Evolutionary conservation across 176 grass and related monocot genomes (phyloP).

Genomic region (Eleusine coracana): DNA sequence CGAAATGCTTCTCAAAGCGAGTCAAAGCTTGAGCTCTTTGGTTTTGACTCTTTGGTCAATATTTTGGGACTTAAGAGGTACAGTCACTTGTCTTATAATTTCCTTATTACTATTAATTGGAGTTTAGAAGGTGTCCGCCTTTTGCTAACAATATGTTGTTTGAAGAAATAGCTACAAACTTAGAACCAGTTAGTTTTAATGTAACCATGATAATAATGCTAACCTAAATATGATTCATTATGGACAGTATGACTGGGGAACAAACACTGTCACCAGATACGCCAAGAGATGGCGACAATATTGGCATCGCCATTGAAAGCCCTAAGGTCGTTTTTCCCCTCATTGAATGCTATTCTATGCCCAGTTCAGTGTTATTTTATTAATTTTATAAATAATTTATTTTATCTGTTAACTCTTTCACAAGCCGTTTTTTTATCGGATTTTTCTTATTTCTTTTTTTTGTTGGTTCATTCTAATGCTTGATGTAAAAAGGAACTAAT

Average conservation of each 20-base stretch:
- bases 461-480: background rate
- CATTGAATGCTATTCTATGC: background rate
- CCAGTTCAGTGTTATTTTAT: background rate
- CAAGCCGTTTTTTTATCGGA: background rate
- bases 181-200: background rate
- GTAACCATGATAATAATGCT: constrained; percentile 6
- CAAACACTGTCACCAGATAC: constrained; percentile 54
- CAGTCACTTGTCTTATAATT: background rate
- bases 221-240: constrained; percentile 31
- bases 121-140: background rate
- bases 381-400: background rate
- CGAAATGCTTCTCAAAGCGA: constrained; percentile 61
- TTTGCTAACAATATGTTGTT: background rate
- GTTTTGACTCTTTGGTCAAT: constrained; percentile 94
- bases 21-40: constrained; percentile 92
- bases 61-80: constrained; percentile 97
- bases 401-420: background rate
- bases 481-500: background rate
- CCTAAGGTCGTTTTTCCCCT: constrained; percentile 58
- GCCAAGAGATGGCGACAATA: constrained; percentile 65
- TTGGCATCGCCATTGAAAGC: constrained; percentile 51
- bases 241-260: constrained; percentile 88
- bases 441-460: constrained; percentile 7
- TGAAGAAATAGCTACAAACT: constrained; percentile 18
- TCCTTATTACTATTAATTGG: background rate